phyloP scores from a whole-genome alignment of 1,284 basidiomycete species.

The Apiotrichum montevideense region DNA sequence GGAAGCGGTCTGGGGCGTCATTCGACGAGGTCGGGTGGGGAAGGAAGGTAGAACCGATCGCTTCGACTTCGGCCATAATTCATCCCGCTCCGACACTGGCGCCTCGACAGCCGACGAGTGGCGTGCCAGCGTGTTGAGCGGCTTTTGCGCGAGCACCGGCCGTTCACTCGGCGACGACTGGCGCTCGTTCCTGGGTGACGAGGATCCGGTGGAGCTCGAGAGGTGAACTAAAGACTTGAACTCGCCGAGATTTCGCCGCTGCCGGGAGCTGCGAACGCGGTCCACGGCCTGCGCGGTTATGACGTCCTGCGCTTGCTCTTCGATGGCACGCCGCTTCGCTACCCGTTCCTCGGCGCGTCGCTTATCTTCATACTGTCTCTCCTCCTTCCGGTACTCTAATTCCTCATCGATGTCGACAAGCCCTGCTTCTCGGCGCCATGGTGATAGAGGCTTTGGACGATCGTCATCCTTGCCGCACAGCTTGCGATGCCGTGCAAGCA shows the following conservation, averaged over 20 bases:
- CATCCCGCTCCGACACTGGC: slow-evolving; percentile 4
- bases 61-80: slow-evolving; percentile 1
- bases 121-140: slow-evolving; percentile 2
- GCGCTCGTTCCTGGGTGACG: slow-evolving; percentile 5
- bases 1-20: no score
- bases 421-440: slow-evolving; percentile 9
- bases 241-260: slow-evolving; percentile 9
- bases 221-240: slow-evolving; percentile 14
- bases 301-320: not conserved
- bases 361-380: not conserved
- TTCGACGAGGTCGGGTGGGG: not conserved
- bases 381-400: not conserved
- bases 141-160: not conserved
- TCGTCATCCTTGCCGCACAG: slow-evolving; percentile 23
- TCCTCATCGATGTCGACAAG: not conserved
- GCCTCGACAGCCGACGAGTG: slow-evolving; percentile 11
- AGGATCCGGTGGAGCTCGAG: slow-evolving; percentile 9
- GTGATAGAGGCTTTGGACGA: slow-evolving; percentile 7
- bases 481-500: slow-evolving; percentile 21
- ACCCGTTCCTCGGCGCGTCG: slow-evolving; percentile 1
- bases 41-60: not conserved
- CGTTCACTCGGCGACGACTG: slow-evolving; percentile 11
- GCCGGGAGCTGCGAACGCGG: not conserved
- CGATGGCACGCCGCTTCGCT: slow-evolving; percentile 4
- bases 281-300: not conserved